Evolutionary conservation across 1,284 basidiomycete species (phyloP).

Genomic region (Bjerkandera adusta): DNA sequence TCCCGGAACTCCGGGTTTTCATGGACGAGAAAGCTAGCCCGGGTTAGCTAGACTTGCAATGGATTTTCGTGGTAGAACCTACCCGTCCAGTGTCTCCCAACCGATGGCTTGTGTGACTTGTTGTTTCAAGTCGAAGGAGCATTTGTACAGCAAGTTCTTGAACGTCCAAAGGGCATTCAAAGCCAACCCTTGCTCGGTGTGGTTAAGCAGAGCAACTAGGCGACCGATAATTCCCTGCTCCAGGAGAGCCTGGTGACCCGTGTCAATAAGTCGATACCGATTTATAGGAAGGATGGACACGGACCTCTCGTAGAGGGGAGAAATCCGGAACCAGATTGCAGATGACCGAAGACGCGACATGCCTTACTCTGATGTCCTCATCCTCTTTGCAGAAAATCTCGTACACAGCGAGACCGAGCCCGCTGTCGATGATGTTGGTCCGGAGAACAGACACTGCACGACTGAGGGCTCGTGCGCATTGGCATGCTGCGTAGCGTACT

Average conservation of each 20-base stretch:
- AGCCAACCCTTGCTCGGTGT: constrained; percentile 54
- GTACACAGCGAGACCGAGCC: constrained; percentile 71
- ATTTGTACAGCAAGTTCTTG: constrained; percentile 74
- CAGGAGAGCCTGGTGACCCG: constrained; percentile 49
- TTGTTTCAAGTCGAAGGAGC: constrained; percentile 53
- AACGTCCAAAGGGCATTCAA: constrained; percentile 78
- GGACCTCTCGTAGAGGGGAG: constrained; percentile 72
- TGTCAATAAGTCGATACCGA: constrained; percentile 7
- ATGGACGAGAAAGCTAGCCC: constrained; percentile 48
- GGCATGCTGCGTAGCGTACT: constrained; percentile 82
- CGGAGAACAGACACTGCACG: constrained; percentile 76
- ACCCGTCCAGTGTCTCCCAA: constrained; percentile 58
- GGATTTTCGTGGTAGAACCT: constrained; percentile 22
- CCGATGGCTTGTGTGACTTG: constrained; percentile 63
- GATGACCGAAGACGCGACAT: constrained; percentile 71
- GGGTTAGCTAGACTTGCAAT: neutral
- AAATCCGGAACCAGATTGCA: constrained; percentile 88
- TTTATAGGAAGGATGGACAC: constrained; percentile 24
- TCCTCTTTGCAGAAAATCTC: constrained; percentile 50
- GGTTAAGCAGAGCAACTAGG: constrained; percentile 54
- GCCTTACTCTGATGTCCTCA: constrained; percentile 70
- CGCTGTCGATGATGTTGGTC: constrained; percentile 82
- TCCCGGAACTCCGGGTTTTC: constrained; percentile 54
- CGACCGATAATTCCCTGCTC: constrained; percentile 63
- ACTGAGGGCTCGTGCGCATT: constrained; percentile 78